A percentile compares a stretch with the other conserved stretches of the same genome.
Conservation (phyloP, 2,329 filamentous ascomycete genomes). For the Botryotinia convoluta region DNA sequence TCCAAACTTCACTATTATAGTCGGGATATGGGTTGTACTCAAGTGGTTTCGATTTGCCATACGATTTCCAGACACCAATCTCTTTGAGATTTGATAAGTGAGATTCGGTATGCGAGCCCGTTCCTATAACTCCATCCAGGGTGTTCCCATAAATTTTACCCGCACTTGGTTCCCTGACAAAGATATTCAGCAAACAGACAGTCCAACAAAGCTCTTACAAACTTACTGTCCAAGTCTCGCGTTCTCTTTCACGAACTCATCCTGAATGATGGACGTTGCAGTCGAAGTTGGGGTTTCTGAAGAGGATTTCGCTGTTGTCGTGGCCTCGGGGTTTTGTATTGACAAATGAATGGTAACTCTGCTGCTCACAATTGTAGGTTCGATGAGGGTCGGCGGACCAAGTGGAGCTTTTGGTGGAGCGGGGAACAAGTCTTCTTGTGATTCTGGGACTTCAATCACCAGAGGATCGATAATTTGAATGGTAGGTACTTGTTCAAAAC, state of each 20-base stretch:
- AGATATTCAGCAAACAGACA: constrained; percentile 25
- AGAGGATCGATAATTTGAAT: neutral
- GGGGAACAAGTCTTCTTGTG: neutral
- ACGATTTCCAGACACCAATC: constrained; percentile 42
- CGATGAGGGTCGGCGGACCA: neutral
- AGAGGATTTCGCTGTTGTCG: neutral
- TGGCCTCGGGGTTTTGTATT: neutral
- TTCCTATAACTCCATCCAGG: constrained; percentile 47
- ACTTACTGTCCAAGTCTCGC: constrained; percentile 27
- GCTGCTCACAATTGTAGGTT: neutral
- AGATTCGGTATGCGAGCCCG: constrained; percentile 36
- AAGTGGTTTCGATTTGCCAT: constrained; percentile 49
- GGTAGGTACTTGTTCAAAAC: neutral
- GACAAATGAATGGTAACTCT: constrained; percentile 4
- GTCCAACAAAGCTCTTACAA: neutral
- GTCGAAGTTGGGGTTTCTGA: neutral
- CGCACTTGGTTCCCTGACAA: constrained; percentile 44
- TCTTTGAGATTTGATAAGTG: constrained; percentile 36
- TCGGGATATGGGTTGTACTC: constrained; percentile 69
- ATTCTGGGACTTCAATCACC: neutral
- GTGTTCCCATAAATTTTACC: constrained; percentile 58
- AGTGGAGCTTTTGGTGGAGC: neutral
- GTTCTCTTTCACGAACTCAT: constrained; percentile 29
- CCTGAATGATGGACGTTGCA: neutral
- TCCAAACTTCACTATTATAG: constrained; percentile 64